A percentile compares a stretch with the other conserved stretches of the same genome.
Conservation (phyloP, 108 stramenopile genomes). For the Epithemia pelagica region DNA sequence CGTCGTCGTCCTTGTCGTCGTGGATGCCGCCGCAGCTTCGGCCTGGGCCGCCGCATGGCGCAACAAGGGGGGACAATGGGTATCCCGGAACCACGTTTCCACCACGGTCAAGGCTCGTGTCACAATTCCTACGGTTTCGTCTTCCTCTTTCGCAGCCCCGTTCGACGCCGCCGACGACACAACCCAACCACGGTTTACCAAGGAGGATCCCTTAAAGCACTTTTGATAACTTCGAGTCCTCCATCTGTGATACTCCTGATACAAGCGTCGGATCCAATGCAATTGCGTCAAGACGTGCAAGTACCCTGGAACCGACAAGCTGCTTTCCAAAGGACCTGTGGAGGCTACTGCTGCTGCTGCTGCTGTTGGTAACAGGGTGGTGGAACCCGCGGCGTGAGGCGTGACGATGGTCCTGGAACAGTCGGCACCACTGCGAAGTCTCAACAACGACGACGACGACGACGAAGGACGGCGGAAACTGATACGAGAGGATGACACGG, state of each 20-base stretch:
- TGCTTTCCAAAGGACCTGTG: too few relatives aligned
- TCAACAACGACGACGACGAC: background rate
- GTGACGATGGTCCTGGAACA: too few relatives aligned
- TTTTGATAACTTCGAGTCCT: background rate
- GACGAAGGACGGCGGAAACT: background rate
- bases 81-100: background rate
- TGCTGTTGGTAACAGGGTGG: too few relatives aligned
- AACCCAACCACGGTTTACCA: background rate
- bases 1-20: too few relatives aligned
- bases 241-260: background rate
- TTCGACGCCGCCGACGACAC: background rate
- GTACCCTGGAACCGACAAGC: background rate
- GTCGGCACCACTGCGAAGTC: too few relatives aligned
- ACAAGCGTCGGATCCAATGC: background rate
- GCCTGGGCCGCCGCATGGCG: background rate
- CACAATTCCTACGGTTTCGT: too few relatives aligned
- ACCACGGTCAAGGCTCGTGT: background rate
- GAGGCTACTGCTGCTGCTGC: too few relatives aligned
- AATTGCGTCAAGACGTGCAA: background rate
- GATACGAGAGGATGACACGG: background rate
- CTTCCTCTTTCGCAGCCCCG: too few relatives aligned
- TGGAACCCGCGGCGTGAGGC: too few relatives aligned
- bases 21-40: too few relatives aligned
- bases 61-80: background rate
- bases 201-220: background rate